A percentile compares a stretch with the other conserved stretches of the same genome.
phyloP scores from a whole-genome alignment of 1,284 basidiomycete species.

The Athelia sp. region DNA sequence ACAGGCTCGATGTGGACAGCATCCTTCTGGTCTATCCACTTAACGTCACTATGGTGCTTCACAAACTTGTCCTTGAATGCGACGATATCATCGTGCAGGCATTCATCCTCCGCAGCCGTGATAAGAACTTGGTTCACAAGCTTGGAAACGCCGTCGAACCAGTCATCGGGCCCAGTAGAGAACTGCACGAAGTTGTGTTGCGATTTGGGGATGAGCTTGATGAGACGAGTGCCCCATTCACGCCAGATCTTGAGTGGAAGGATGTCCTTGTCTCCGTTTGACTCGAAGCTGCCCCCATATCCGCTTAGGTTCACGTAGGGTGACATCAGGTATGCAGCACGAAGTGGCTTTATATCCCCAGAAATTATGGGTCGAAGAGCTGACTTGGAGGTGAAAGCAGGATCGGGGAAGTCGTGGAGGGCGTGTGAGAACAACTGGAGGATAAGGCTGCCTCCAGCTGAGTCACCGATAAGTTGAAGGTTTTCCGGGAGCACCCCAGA shows the following conservation, averaged over 20 bases:
- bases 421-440: constrained; percentile 1
- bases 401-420: neutral
- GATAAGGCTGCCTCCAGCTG: constrained; percentile 2
- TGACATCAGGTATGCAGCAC: constrained; percentile 32
- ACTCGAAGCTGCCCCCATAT: constrained; percentile 8
- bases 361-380: neutral
- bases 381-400: constrained; percentile 7
- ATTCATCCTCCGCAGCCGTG: constrained; percentile 30
- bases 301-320: constrained; percentile 28
- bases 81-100: constrained; percentile 30
- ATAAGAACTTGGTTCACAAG: constrained; percentile 28
- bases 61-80: constrained; percentile 21
- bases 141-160: constrained; percentile 27
- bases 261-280: neutral
- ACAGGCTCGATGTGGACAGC: constrained; percentile 29
- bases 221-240: constrained; percentile 1
- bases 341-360: constrained; percentile 9
- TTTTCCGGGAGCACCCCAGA: neutral
- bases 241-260: neutral
- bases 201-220: constrained; percentile 17
- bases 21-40: constrained; percentile 24
- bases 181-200: constrained; percentile 27
- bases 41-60: constrained; percentile 19
- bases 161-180: constrained; percentile 23
- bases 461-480: constrained; percentile 1